phyloP scores from a whole-genome alignment of 2,329 filamentous ascomycete species.

The Cladosporium sp. region DNA sequence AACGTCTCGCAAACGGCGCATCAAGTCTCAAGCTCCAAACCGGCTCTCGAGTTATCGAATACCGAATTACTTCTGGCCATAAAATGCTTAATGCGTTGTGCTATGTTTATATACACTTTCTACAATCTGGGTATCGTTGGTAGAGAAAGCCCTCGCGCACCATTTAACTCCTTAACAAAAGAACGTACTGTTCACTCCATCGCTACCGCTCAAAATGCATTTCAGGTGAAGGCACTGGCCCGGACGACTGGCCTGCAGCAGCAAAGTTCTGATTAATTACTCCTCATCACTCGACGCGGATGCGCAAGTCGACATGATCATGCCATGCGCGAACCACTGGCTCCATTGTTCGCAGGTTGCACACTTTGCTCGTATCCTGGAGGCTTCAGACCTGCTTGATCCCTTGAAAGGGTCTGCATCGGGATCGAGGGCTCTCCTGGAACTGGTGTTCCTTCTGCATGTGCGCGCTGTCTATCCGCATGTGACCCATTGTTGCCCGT shows the following conservation, averaged over 20 bases:
- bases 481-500: conserved; percentile 17
- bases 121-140: conserved; percentile 9
- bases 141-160: neutral
- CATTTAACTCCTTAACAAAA: neutral
- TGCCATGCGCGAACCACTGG: neutral
- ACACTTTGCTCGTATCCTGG: conserved; percentile 42
- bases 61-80: neutral
- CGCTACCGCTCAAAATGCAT: neutral
- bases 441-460: conserved; percentile 1
- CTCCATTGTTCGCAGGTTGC: neutral
- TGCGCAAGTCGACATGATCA: neutral
- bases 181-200: conserved; percentile 2
- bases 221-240: neutral
- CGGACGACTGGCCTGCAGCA: neutral
- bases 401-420: conserved; percentile 40
- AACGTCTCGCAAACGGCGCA: neutral
- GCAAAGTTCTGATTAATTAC: neutral
- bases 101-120: neutral
- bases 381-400: conserved; percentile 40
- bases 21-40: neutral
- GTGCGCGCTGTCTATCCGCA: neutral
- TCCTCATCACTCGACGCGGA: neutral
- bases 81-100: neutral
- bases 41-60: neutral
- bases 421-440: conserved; percentile 36